Evolutionary conservation across 2,329 filamentous ascomycete genomes (phyloP).

Genomic region (Monosporascus sp.): DNA sequence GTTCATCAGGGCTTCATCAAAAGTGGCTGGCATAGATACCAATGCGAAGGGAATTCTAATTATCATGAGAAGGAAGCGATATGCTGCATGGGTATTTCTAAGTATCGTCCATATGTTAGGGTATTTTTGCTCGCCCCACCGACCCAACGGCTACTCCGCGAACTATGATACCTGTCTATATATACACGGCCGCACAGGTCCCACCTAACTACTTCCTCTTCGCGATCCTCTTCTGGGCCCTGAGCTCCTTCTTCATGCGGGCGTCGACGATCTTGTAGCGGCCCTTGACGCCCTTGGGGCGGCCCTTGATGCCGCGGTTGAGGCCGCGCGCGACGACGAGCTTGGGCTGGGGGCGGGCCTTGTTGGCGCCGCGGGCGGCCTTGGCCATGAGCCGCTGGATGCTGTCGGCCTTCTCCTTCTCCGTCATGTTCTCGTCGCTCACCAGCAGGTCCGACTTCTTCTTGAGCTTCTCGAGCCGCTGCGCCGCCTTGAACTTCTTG

Average conservation of each 20-base stretch:
- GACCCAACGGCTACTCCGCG: conserved; percentile 6
- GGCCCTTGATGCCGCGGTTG: conserved; percentile 79
- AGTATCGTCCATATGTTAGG: too few species aligned
- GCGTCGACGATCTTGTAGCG: conserved; percentile 96
- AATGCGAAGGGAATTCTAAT: too few species aligned
- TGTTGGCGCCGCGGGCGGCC: conserved; percentile 68
- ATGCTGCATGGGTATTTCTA: too few species aligned
- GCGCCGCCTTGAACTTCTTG: conserved; percentile 94
- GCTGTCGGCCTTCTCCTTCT: conserved; percentile 88
- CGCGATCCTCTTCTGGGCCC: conserved; percentile 71
- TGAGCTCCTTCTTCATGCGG: conserved; percentile 92
- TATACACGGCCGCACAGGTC: too few species aligned
- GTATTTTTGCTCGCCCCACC: conserved; percentile 16
- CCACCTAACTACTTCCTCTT: conserved; percentile 60
- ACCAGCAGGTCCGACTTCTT: conserved; percentile 92
- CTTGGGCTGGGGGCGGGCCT: conserved; percentile 75
- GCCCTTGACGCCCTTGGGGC: conserved; percentile 89
- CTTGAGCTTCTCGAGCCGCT: conserved; percentile 86
- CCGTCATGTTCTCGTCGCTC: conserved; percentile 86
- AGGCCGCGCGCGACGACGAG: conserved; percentile 82
- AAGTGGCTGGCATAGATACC: too few species aligned
- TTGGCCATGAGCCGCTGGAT: conserved; percentile 79
- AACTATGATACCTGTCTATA: too few species aligned
- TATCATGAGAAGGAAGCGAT: too few species aligned
- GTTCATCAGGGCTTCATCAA: too few species aligned